These are phyloP conservation scores for Harringtonia lauricola DNA, from an alignment of 2,329 filamentous ascomycete genomes.

Conservation along the genomic window DNA sequence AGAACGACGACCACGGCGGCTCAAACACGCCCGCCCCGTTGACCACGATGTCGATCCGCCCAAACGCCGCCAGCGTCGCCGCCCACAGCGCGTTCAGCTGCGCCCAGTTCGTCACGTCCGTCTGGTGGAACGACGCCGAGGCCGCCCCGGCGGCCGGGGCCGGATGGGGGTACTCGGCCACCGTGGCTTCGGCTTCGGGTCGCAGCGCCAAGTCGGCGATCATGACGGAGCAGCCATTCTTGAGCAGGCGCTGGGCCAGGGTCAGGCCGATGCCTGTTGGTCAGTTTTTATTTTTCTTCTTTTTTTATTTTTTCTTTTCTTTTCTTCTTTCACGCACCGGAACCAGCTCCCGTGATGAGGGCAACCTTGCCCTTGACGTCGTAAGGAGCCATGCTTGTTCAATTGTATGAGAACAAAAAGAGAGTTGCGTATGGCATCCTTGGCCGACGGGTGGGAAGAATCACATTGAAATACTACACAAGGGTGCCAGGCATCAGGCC, in stretches of 20 bases:
- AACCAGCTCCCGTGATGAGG: conserved; percentile 43
- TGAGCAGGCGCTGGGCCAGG: conserved; percentile 30
- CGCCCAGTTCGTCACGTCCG: conserved; percentile 31
- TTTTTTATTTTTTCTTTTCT: too few species aligned
- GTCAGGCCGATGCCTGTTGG: conserved; percentile 33
- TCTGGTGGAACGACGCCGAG: conserved; percentile 30
- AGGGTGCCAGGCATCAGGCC: too few species aligned
- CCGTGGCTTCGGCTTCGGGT: conserved; percentile 26
- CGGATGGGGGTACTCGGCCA: conserved; percentile 12
- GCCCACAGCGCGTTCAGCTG: conserved; percentile 25
- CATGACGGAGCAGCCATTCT: conserved; percentile 31
- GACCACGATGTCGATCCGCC: conserved; percentile 28
- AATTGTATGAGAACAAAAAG: too few species aligned
- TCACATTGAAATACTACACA: too few species aligned
- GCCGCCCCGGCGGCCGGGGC: conserved; percentile 10
- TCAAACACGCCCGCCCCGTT: conserved; percentile 36
- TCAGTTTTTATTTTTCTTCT: too few species aligned
- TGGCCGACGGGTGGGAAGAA: not conserved
- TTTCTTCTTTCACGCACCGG: too few species aligned
- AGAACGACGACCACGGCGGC: conserved; percentile 29
- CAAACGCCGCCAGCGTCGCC: conserved; percentile 22
- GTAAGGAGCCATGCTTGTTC: not conserved
- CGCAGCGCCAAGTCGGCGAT: conserved; percentile 31
- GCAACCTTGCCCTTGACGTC: conserved; percentile 28
- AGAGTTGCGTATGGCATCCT: too few species aligned